phyloP scores from a whole-genome alignment of 2,329 filamentous ascomycete genomes.

The Fusarium clavum region DNA sequence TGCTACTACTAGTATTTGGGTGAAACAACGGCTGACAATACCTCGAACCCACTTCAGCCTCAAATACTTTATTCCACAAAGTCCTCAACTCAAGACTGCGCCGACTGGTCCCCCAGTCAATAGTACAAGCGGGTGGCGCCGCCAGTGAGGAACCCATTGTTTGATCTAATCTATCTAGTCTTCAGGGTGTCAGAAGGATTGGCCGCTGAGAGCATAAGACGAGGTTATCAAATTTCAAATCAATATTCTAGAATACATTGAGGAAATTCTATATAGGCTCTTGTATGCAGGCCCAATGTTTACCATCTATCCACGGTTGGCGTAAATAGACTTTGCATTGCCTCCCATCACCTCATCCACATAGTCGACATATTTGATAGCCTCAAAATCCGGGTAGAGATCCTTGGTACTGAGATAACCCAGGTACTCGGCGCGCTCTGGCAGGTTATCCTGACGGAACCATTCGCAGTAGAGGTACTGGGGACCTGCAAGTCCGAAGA shows the following conservation, averaged over 20 bases:
- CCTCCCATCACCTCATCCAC: constrained; percentile 25
- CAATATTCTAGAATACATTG: neutral
- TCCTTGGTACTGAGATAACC: constrained; percentile 32
- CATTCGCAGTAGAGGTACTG: constrained; percentile 34
- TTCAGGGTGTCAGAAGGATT: neutral
- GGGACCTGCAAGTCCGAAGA: constrained; percentile 7
- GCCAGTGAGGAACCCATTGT: constrained; percentile 4
- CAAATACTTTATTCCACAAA: neutral
- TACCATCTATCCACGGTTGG: neutral
- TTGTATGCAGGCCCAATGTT: neutral
- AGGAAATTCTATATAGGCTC: neutral
- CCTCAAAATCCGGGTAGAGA: constrained; percentile 32
- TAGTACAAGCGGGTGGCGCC: constrained; percentile 19
- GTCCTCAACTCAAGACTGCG: neutral
- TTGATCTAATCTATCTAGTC: constrained; percentile 1
- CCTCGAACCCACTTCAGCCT: neutral
- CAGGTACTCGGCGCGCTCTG: constrained; percentile 22
- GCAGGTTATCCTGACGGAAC: constrained; percentile 34
- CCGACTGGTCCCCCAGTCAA: constrained; percentile 4
- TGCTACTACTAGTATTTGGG: neutral
- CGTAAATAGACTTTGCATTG: constrained; percentile 19
- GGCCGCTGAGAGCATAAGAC: neutral
- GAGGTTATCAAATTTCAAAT: neutral
- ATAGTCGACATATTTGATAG: constrained; percentile 24
- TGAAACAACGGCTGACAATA: constrained; percentile 11